phyloP scores from a whole-genome alignment of 352 stramenopile genomes.

The Phytophthora boehmeriae region DNA sequence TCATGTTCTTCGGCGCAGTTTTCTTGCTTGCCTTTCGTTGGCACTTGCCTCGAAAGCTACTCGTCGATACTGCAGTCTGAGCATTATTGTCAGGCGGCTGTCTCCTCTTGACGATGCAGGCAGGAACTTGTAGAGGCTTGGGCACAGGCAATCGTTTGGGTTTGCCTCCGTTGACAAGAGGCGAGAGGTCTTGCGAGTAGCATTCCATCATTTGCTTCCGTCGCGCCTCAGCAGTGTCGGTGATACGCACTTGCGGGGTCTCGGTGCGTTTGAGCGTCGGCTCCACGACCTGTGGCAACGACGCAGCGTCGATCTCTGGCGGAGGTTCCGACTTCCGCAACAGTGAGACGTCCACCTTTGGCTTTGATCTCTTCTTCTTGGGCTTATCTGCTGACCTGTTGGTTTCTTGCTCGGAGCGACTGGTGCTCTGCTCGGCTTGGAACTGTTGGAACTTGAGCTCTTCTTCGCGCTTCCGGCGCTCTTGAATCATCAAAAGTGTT shows the following conservation, averaged over 20 bases:
- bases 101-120: constrained; percentile 10
- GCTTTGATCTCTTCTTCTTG: constrained; percentile 29
- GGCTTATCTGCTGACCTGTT: constrained; percentile 3
- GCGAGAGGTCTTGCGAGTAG: constrained; percentile 71
- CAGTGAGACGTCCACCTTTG: constrained; percentile 7
- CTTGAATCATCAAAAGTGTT: constrained; percentile 43
- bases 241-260: not conserved
- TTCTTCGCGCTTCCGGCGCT: constrained; percentile 51
- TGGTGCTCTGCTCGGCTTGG: constrained; percentile 18
- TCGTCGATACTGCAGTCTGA: not conserved
- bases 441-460: constrained; percentile 48
- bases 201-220: constrained; percentile 48
- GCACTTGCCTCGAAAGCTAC: constrained; percentile 23
- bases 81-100: constrained; percentile 16
- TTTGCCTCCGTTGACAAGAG: constrained; percentile 54
- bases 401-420: constrained; percentile 27
- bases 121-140: constrained; percentile 12
- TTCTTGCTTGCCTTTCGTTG: constrained; percentile 18
- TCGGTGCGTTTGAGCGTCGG: constrained; percentile 6
- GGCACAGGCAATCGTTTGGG: constrained; percentile 49
- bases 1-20: constrained; percentile 15
- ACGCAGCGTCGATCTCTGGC: constrained; percentile 3
- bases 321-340: constrained; percentile 1
- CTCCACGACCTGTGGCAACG: constrained; percentile 16
- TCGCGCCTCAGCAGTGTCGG: constrained; percentile 22